Evolutionary conservation across 2,329 filamentous ascomycete species (phyloP).

Genomic region (Sclerotinia minor): DNA sequence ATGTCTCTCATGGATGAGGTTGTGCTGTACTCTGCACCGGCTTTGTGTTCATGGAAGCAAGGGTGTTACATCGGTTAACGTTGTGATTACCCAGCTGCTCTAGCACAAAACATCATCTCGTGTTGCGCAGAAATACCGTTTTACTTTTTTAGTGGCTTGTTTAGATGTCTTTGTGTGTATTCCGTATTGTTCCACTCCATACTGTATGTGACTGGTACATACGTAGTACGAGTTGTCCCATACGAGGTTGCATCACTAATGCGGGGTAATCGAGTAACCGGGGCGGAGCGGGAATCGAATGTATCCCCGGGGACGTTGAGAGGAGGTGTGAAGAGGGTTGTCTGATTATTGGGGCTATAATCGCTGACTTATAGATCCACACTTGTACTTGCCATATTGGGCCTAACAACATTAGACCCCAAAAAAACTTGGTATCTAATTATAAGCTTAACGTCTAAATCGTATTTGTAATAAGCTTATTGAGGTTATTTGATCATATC

Average conservation of each 20-base stretch:
- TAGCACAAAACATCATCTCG: neutral
- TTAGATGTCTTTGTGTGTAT: neutral
- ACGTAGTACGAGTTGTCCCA: neutral
- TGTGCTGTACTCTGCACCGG: neutral
- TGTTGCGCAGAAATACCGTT: neutral
- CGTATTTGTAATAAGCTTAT: too few species aligned
- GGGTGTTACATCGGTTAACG: neutral
- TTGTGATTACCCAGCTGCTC: neutral
- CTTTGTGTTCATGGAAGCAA: neutral
- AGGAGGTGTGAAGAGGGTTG: too few species aligned
- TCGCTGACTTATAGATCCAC: too few species aligned
- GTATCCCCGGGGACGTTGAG: neutral
- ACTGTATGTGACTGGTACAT: too few species aligned
- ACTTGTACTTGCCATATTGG: too few species aligned
- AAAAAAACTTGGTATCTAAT: neutral
- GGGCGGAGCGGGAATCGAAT: neutral
- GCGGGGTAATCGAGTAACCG: conserved; percentile 3
- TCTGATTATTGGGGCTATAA: too few species aligned
- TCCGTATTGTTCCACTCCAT: too few species aligned
- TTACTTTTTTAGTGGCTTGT: neutral
- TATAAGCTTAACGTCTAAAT: neutral
- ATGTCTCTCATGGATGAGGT: neutral
- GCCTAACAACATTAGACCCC: too few species aligned
- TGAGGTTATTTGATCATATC: too few species aligned
- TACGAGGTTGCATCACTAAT: conserved; percentile 10